phyloP scores from a whole-genome alignment of 2,329 filamentous ascomycete genomes.

The Immersiporthe knoxdaviesiana region DNA sequence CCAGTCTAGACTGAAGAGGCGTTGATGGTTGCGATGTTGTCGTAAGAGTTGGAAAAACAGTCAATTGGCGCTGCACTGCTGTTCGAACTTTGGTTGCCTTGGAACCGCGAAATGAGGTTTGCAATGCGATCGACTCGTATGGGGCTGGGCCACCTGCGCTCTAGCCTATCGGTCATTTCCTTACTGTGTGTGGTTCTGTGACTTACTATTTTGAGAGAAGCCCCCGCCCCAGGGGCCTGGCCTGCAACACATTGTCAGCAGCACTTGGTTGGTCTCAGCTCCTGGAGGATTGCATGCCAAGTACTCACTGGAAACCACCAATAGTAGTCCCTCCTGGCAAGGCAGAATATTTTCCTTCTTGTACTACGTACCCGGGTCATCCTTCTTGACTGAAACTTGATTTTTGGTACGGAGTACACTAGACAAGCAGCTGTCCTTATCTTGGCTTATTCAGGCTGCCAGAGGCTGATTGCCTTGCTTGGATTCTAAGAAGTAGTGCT shows the following conservation, averaged over 20 bases:
- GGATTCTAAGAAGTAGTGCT: background rate
- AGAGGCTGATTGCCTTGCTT: background rate
- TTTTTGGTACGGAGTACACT: too few species aligned
- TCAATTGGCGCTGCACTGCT: background rate
- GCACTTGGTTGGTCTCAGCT: background rate
- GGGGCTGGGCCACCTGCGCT: background rate
- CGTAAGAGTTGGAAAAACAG: background rate
- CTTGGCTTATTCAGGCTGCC: background rate
- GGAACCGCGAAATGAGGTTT: background rate
- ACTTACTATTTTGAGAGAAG: constrained; percentile 10
- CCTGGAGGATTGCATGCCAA: background rate
- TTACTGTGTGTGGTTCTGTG: background rate
- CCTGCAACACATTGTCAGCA: background rate
- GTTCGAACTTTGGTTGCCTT: background rate
- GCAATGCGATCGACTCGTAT: background rate
- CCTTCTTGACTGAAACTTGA: background rate
- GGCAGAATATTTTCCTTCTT: too few species aligned
- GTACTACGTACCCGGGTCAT: too few species aligned
- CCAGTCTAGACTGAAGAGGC: background rate
- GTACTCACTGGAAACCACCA: too few species aligned
- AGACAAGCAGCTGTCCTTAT: background rate
- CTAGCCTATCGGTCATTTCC: constrained; percentile 7
- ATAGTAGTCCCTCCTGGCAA: too few species aligned
- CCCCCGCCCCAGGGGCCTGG: background rate
- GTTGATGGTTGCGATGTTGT: background rate